Base-by-base conservation (phyloP, 1,139 yeast species). In the Hyphopichia khmerensis region DNA sequence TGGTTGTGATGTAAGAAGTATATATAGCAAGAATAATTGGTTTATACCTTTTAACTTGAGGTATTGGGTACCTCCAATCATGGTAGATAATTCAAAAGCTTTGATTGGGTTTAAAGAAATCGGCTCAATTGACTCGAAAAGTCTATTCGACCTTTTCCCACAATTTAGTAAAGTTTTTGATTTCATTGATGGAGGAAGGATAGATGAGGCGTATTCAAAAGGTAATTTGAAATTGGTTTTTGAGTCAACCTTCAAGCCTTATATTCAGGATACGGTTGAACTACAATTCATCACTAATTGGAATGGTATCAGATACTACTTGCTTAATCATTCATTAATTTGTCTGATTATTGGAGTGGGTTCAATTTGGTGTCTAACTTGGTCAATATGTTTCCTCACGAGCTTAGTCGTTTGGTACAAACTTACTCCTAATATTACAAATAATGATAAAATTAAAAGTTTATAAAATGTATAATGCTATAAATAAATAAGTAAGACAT, bases 301-400 rank as follows among this genome's bases (percentile, higher is more conserved):
- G 76, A 63, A 60, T 16, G 91, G 91, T 0, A 57, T 84, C 39
- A 63, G 87, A 31, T 81, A 75, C 57, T 75, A 80, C 46, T 56
- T 85, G 56, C 75, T 73, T 42, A 66, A 74, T 39, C 77, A 80
- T 55, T 77, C 75, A 43, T 54, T 65, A 14, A 42, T 67, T 0
- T 71, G 79, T 40, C 72, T 80, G 44, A n/a, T 76, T 1, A 33
- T 76, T 9, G 89, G 88, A 1, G 75, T 77, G 1, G 43, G 59
- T 0, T 27, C 69, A 1, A 75, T 83, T 48, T 83, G 87, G 83
- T 42, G 46, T 14, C 43, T 68, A 37, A 61, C 79, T 44, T 60
- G 72, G 6, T 30, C 49, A 14, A 45, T 63, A 27, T 60, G 71
- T 38, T 27, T 64, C 15, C 14, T 62, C 8, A 64, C 67, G 14